Conservation (phyloP, 2,329 filamentous ascomycete genomes). For the Aspergillus costaricaensis region DNA sequence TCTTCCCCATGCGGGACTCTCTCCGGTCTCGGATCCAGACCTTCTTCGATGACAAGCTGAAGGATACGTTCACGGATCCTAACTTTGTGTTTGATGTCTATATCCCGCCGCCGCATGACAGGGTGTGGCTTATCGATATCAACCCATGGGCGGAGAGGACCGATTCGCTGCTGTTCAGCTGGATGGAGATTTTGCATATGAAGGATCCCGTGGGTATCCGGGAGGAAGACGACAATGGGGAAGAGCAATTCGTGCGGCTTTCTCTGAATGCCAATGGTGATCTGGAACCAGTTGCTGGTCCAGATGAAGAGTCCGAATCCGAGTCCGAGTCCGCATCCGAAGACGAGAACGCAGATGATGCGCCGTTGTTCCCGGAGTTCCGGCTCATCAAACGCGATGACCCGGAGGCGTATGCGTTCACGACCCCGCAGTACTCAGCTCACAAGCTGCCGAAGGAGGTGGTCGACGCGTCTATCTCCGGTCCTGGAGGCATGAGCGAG, state of each 20-base stretch:
- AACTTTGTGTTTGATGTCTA: conserved; percentile 93
- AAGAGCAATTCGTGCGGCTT: conserved; percentile 39
- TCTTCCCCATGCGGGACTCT: conserved; percentile 66
- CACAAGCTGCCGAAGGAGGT: conserved; percentile 95
- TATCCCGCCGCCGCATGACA: conserved; percentile 72
- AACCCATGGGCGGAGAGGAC: conserved; percentile 92
- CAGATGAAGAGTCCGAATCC: conserved; percentile 29
- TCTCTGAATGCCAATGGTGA: conserved; percentile 31
- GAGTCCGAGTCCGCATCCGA: conserved; percentile 38
- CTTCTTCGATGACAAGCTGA: conserved; percentile 75
- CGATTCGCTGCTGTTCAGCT: conserved; percentile 85
- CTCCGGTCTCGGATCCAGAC: conserved; percentile 69
- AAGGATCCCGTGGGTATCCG: conserved; percentile 47
- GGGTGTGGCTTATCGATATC: conserved; percentile 86
- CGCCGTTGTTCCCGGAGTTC: conserved; percentile 70
- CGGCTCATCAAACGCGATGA: conserved; percentile 81
- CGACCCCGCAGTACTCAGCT: conserved; percentile 83
- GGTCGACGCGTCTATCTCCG: conserved; percentile 67
- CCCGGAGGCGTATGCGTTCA: conserved; percentile 84
- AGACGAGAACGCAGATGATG: conserved; percentile 45
- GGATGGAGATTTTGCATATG: conserved; percentile 80
- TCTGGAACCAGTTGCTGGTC: conserved; percentile 11
- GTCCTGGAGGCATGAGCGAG: conserved; percentile 76
- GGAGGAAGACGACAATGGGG: conserved; percentile 35
- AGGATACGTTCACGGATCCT: conserved; percentile 77